Evolutionary conservation across 2,329 filamentous ascomycete species (phyloP), one percentile per base, ranked within the genome.

Genomic region (Sporothrix inflata): DNA sequence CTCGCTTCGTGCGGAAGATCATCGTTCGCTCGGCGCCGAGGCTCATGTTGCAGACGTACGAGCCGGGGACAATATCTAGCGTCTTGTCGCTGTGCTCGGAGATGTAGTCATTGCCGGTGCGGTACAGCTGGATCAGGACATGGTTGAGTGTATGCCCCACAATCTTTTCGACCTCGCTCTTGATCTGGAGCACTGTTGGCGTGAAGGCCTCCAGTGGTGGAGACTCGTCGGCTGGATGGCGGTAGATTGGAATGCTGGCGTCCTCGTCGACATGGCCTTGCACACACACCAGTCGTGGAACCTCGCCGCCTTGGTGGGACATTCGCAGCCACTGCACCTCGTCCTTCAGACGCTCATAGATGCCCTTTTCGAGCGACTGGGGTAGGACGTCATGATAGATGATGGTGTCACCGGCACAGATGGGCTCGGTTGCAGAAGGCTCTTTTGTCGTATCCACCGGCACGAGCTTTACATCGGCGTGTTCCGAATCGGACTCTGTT

Each of bases 21-120:
- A 98, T 98, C 2, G 90, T 94, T 70, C 96, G 87, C 81, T 97
- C 91, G 0, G 95, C 94, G 1, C 96, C 96, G n/a, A 98, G 87
- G 75, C 94, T 97, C 67, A 97, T 89, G 78, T 98, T 99, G 75
- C 94, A 94, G 76, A 99, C 97, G 73, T 87, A 94, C 30, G 92
- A 96, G 4, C 86, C 90, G 34, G 87, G 89, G 14, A 89, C 90
- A 72, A 99, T 96, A 79, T 99, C 96, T 30, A 99, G 85, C 0
- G 95, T 97, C 82, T 99, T 99, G 80, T 99, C 96, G 51, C 94
- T 97, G 79, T 99, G 96, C 79, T 99, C 96, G 0, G 93, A 96
- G 74, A 99, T 99, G 79, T 94, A 94, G 81, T 99, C 96, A 65
- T 89, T 89, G 2, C 95, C 93, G 76, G 88, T 87, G n/a, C 96